Evolutionary conservation across 306 rosid species (phyloP), one percentile per base, ranked within the genome.

Genomic region (Hippophae gyantsensis): DNA sequence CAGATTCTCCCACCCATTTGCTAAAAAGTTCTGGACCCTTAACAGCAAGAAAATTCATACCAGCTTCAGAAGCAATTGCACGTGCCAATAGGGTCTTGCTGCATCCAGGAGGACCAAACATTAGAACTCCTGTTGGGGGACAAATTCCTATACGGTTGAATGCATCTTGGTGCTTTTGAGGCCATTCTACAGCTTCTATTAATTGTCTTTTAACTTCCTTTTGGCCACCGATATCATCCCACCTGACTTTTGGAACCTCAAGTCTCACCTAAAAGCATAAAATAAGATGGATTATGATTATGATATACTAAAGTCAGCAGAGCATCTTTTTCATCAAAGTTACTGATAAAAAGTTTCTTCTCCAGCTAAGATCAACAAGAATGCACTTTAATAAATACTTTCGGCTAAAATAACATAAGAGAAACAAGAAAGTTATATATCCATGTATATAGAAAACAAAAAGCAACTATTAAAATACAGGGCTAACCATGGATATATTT

Each of bases 1-100:
- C 96, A 60, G 97, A 90, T 81, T 90, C 98, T 48, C 96, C 98
- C 69, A 90, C 98, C 98, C 98, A 90, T 78, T 90, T 90, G 68
- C 95, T 85, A 76, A 81, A 90, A 79, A 90, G 96, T 69, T 87
- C 96, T 7, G 95, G 98, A 75, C 98, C 98, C 82, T 87, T 90
- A 40, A 90, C 95, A 23, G 96, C 90, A 64, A 90, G 87, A 71
- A 87, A 90, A 74, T 90, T 90, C 61, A 87, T 73, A 38, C 84
- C 83, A 42, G 96, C 95, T 71, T 87, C 84, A 64, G 96, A 85
- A 73, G 98, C 96, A 69, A 90, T 92, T 44, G 98, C 96, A 27
- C 95, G 87, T 78, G 96, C 98, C 84, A 90, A 76, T 57, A 81
- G 95, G 67, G 98, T 90, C 75, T 90, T 90, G 79, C 98, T 83